Percentiles rank a stretch among this genome's conserved stretches.
These are phyloP conservation scores for Candida insectorum DNA, from an alignment of 805 yeast genomes.

Conservation along the genomic window DNA sequence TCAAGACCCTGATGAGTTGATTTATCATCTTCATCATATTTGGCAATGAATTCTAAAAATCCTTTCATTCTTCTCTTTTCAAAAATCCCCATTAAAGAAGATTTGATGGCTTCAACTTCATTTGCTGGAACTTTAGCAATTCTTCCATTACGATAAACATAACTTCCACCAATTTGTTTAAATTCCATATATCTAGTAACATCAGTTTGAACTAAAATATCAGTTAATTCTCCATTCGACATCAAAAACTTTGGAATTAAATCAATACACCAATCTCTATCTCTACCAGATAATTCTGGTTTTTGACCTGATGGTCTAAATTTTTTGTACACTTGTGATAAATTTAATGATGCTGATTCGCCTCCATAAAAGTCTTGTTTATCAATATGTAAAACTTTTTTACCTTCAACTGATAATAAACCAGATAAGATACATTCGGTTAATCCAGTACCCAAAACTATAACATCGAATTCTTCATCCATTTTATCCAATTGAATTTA, in stretches of 20 bases:
- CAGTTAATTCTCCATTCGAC: slow-evolving; percentile 97
- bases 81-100: slow-evolving; percentile 92
- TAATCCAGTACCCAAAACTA: slow-evolving; percentile 91
- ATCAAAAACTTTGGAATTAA: slow-evolving; percentile 93
- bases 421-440: slow-evolving; percentile 97
- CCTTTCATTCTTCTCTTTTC: slow-evolving; percentile 94
- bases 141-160: slow-evolving; percentile 84
- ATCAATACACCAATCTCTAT: slow-evolving; percentile 97
- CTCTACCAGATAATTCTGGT: slow-evolving; percentile 79
- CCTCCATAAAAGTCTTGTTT: slow-evolving; percentile 96
- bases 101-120: slow-evolving; percentile 84
- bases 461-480: slow-evolving; percentile 97
- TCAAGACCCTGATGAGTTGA: slow-evolving; percentile 84
- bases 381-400: slow-evolving; percentile 94
- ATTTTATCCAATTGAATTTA: slow-evolving; percentile 30
- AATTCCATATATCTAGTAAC: slow-evolving; percentile 95
- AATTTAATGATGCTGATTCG: slow-evolving; percentile 80
- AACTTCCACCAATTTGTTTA: slow-evolving; percentile 94
- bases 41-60: slow-evolving; percentile 83
- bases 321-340: slow-evolving; percentile 68
- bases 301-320: slow-evolving; percentile 75
- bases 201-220: slow-evolving; percentile 90
- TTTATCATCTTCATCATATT: slow-evolving; percentile 72
- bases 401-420: slow-evolving; percentile 92
- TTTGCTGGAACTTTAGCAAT: slow-evolving; percentile 94